A percentile compares a stretch with the other conserved stretches of the same genome.
These are phyloP conservation scores for Takashimella koratensis DNA, from an alignment of 1,284 basidiomycete genomes.

Conservation along the genomic window DNA sequence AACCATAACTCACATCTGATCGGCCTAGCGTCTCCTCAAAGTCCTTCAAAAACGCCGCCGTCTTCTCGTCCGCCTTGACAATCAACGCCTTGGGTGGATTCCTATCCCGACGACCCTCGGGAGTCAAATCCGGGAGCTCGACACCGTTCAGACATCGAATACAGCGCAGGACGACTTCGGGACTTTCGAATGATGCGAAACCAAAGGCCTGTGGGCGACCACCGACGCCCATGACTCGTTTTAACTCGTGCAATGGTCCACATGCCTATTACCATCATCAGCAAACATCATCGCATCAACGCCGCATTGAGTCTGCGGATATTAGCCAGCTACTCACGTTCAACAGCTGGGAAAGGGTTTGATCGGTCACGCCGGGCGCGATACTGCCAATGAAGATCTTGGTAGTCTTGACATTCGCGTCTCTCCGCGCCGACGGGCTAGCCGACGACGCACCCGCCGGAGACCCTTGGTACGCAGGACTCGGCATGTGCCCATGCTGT, in stretches of 20 bases:
- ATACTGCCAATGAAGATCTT: conserved; percentile 89
- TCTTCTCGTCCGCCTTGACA: conserved; percentile 93
- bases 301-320: background rate
- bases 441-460: conserved; percentile 7
- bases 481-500: background rate
- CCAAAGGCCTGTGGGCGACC: conserved; percentile 94
- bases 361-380: conserved; percentile 82
- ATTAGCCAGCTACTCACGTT: conserved; percentile 55
- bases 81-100: conserved; percentile 79
- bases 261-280: conserved; percentile 62
- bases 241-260: conserved; percentile 80
- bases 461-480: background rate
- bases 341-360: conserved; percentile 68
- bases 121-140: conserved; percentile 77
- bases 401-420: conserved; percentile 53
- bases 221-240: conserved; percentile 79
- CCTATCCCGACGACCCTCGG: conserved; percentile 55
- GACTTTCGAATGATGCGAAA: conserved; percentile 87
- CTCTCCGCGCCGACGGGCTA: conserved; percentile 10
- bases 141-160: conserved; percentile 74
- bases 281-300: background rate
- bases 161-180: conserved; percentile 79
- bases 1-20: conserved; percentile 61
- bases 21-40: conserved; percentile 73
- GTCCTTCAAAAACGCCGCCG: conserved; percentile 75